Evolutionary conservation across 441 rosid species (phyloP).

Genomic region (Erodium moschatum): DNA sequence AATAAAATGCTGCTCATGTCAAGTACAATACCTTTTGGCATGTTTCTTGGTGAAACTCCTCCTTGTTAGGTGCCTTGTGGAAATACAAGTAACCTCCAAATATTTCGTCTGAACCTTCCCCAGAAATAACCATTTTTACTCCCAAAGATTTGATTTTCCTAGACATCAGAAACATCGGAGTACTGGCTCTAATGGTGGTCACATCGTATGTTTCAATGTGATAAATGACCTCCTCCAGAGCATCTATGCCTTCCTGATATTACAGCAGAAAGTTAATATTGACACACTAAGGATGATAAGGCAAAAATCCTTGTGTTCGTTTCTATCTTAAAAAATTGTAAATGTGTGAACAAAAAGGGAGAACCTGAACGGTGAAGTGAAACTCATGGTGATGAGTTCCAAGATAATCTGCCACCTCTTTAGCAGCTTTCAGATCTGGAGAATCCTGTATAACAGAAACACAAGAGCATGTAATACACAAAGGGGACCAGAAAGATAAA

Average conservation of each 20-base stretch:
- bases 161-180: constrained; percentile 99
- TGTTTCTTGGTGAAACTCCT: constrained; percentile 87
- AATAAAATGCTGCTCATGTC: constrained; percentile 5
- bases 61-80: constrained; percentile 97
- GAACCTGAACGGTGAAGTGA: constrained; percentile 89
- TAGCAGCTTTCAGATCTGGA: constrained; percentile 87
- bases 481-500: too few relatives aligned
- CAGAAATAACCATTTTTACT: constrained; percentile 97
- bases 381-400: constrained; percentile 93
- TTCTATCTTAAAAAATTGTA: constrained; percentile 4
- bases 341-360: background rate
- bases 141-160: constrained; percentile 95
- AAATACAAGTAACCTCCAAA: constrained; percentile 97
- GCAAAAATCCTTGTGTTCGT: background rate
- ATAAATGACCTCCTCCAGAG: constrained; percentile 93
- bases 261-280: constrained; percentile 10
- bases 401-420: constrained; percentile 93
- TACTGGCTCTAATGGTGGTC: constrained; percentile 95
- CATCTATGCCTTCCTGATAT: constrained; percentile 87
- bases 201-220: constrained; percentile 94
- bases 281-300: constrained; percentile 6
- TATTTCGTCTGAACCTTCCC: constrained; percentile 97
- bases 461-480: constrained; percentile 14
- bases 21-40: constrained; percentile 63
- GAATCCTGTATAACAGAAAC: constrained; percentile 52